Evolutionary conservation across 2,329 filamentous ascomycete genomes (phyloP).

Genomic region (Phyllosticta citriasiana): DNA sequence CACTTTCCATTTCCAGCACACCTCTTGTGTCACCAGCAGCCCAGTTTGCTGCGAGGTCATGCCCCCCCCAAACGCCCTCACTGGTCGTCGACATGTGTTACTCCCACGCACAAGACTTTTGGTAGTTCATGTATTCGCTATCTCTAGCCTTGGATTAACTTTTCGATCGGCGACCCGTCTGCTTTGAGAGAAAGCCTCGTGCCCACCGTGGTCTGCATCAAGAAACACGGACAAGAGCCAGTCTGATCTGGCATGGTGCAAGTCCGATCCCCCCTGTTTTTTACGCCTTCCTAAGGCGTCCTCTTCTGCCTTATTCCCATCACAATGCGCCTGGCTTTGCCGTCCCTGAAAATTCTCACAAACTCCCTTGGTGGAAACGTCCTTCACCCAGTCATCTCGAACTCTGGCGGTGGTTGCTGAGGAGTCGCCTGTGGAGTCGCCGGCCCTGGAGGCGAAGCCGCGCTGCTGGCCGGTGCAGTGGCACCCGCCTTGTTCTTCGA

Average conservation of each 20-base stretch:
- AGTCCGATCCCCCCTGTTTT: too few relatives aligned
- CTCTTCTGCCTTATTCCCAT: too few relatives aligned
- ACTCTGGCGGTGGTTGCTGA: neutral
- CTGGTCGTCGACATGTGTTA: neutral
- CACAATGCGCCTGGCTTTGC: neutral
- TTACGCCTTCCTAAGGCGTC: too few relatives aligned
- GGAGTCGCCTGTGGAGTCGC: neutral
- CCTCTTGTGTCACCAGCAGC: neutral
- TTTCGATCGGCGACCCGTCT: neutral
- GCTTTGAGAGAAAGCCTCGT: neutral
- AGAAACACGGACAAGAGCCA: too few relatives aligned
- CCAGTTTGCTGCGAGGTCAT: neutral
- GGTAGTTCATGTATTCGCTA: neutral
- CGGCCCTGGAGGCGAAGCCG: neutral
- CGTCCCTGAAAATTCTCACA: neutral
- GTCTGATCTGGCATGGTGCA: too few relatives aligned
- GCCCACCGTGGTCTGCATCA: neutral
- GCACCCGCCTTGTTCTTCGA: neutral
- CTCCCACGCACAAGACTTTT: neutral
- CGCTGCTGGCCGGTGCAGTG: neutral
- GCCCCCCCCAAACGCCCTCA: neutral
- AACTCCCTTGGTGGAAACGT: neutral
- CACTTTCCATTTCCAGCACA: neutral
- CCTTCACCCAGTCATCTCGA: neutral
- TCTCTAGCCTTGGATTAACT: neutral